Evolutionary conservation across 306 rosid species (phyloP).

Genomic region (Prunus kanzakura): DNA sequence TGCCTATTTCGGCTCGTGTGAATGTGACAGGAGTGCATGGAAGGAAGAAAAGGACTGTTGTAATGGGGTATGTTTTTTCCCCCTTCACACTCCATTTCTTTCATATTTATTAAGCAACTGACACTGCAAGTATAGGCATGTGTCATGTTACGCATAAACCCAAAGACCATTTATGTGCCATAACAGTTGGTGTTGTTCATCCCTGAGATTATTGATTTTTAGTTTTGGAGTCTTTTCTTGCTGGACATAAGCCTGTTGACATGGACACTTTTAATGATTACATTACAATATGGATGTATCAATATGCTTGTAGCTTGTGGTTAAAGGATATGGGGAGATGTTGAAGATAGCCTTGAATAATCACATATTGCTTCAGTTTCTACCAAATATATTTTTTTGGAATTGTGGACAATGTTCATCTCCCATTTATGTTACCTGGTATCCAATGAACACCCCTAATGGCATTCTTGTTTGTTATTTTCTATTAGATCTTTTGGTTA

Average conservation of each 20-base stretch:
- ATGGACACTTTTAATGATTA: too few relatives aligned
- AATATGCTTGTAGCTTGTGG: neutral
- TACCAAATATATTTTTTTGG: neutral
- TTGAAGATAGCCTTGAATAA: neutral
- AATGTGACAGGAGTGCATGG: slow-evolving; percentile 83
- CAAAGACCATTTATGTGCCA: neutral
- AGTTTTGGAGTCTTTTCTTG: neutral
- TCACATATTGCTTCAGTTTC: neutral
- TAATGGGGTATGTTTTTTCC: slow-evolving; percentile 61
- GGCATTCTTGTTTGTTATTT: neutral
- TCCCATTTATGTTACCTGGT: neutral
- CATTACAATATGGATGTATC: neutral
- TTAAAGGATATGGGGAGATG: neutral
- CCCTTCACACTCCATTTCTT: neutral
- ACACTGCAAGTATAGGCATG: neutral
- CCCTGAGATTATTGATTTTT: neutral
- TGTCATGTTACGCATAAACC: neutral
- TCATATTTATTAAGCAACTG: neutral
- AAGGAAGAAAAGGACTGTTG: slow-evolving; percentile 74
- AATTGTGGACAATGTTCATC: neutral
- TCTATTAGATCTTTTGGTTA: neutral
- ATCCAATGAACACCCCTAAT: neutral
- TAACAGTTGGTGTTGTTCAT: neutral
- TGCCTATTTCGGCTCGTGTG: slow-evolving; percentile 78
- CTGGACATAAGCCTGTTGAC: too few relatives aligned